Percentiles rank a stretch among this genome's conserved stretches.
Conservation (phyloP, 148 eudicot genomes). For the Silene uniflora region DNA sequence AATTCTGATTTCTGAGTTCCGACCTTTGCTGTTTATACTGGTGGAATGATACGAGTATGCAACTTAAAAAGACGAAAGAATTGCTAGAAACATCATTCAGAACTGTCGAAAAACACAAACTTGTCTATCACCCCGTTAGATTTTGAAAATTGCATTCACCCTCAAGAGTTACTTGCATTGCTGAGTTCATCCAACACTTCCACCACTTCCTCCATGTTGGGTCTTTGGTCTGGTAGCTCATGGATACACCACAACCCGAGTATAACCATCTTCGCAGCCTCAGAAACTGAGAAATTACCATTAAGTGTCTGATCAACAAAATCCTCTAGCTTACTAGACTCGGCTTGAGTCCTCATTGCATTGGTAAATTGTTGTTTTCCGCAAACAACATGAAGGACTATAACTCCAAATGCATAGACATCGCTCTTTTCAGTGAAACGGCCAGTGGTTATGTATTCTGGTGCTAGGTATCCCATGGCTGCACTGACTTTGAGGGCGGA, state of each 20-base stretch:
- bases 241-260: conserved; percentile 62
- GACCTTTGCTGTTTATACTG: no score
- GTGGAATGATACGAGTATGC: no score
- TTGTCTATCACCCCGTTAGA: not conserved
- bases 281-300: conserved; percentile 43
- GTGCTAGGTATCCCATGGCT: conserved; percentile 90
- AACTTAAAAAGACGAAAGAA: not conserved
- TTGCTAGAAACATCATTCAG: not conserved
- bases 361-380: conserved; percentile 59
- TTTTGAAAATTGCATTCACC: not conserved
- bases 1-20: not conserved
- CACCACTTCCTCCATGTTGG: conserved; percentile 54
- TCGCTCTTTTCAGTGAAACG: conserved; percentile 89
- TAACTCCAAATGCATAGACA: conserved; percentile 82
- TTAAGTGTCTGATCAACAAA: conserved; percentile 60
- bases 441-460: conserved; percentile 89
- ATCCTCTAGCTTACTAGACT: conserved; percentile 43
- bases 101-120: not conserved
- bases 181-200: conserved; percentile 39
- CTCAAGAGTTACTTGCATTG: conserved; percentile 21
- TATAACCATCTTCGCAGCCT: conserved; percentile 45
- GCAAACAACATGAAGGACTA: conserved; percentile 66
- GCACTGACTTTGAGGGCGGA: conserved; percentile 91
- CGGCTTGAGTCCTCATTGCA: conserved; percentile 47
- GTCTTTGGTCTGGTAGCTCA: conserved; percentile 65